A percentile compares a stretch with the other conserved stretches of the same genome.
Conservation (phyloP, 2,329 filamentous ascomycete genomes). For the Karstenula rhodostoma region DNA sequence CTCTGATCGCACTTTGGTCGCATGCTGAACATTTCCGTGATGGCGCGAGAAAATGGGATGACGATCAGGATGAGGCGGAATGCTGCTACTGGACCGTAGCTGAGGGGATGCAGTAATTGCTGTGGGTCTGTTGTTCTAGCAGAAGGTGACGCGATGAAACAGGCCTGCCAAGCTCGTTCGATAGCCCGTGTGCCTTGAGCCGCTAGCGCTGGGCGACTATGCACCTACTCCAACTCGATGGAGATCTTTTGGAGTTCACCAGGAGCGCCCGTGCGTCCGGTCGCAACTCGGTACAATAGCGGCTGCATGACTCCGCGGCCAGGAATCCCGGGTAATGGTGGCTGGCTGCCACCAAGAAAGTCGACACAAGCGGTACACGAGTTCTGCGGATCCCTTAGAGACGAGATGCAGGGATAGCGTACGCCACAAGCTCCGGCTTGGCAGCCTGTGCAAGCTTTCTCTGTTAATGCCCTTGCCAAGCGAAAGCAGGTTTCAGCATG, state of each 20-base stretch:
- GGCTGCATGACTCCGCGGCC: not conserved
- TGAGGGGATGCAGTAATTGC: not conserved
- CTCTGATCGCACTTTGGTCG: not conserved
- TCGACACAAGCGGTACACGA: slow-evolving; percentile 4
- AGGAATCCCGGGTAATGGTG: not conserved
- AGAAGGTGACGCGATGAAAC: slow-evolving; percentile 5
- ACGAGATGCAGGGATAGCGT: not conserved
- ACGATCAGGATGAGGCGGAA: not conserved
- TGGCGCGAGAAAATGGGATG: not conserved
- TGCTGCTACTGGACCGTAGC: not conserved
- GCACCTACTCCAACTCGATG: not conserved
- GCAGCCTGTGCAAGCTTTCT: slow-evolving; percentile 5
- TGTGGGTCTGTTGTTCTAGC: slow-evolving; percentile 4
- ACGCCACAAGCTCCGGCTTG: slow-evolving; percentile 9
- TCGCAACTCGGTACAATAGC: not conserved
- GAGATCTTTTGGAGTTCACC: slow-evolving; percentile 4
- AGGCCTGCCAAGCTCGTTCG: slow-evolving; percentile 10
- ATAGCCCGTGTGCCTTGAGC: slow-evolving; percentile 4
- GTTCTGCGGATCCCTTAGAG: not conserved
- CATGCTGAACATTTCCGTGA: not conserved
- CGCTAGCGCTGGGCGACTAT: slow-evolving; percentile 9
- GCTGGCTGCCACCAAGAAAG: not conserved
- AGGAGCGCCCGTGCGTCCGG: slow-evolving; percentile 6
- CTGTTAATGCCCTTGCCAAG: not conserved
- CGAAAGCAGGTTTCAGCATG: not conserved